These are phyloP conservation scores for Candida buenavistaensis DNA, from an alignment of 1,139 yeast genomes.

Conservation along the genomic window DNA sequence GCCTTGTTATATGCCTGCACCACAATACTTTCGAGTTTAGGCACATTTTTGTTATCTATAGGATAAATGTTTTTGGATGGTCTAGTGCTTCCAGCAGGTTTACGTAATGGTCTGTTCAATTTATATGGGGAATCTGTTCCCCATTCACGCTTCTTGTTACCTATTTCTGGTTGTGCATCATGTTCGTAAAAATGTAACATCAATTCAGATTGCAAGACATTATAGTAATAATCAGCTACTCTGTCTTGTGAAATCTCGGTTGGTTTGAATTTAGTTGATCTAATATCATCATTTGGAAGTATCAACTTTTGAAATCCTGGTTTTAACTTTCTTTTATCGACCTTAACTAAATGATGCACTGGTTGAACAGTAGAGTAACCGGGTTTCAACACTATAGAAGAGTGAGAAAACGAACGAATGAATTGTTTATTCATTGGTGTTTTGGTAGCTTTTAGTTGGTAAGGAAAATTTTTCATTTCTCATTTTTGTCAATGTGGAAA, in stretches of 20 bases:
- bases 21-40: slow-evolving; percentile 62
- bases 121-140: slow-evolving; percentile 89
- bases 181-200: slow-evolving; percentile 77
- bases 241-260: slow-evolving; percentile 74
- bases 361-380: slow-evolving; percentile 85
- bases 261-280: slow-evolving; percentile 78
- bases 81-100: slow-evolving; percentile 64
- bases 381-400: slow-evolving; percentile 47
- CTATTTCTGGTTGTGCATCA: slow-evolving; percentile 51
- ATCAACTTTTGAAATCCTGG: slow-evolving; percentile 70
- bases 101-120: slow-evolving; percentile 69
- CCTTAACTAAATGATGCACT: slow-evolving; percentile 83
- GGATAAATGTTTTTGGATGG: slow-evolving; percentile 75
- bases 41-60: slow-evolving; percentile 65
- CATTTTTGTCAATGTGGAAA: slow-evolving; percentile 1
- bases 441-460: not conserved
- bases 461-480: slow-evolving; percentile 8
- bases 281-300: slow-evolving; percentile 65
- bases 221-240: slow-evolving; percentile 72
- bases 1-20: slow-evolving; percentile 77
- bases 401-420: slow-evolving; percentile 48
- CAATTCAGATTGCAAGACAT: slow-evolving; percentile 74
- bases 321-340: slow-evolving; percentile 67
- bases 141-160: slow-evolving; percentile 81
- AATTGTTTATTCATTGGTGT: slow-evolving; percentile 22